Base-by-base conservation (phyloP, 2,329 filamentous ascomycete genomes). In the Neonectria magnoliae region DNA sequence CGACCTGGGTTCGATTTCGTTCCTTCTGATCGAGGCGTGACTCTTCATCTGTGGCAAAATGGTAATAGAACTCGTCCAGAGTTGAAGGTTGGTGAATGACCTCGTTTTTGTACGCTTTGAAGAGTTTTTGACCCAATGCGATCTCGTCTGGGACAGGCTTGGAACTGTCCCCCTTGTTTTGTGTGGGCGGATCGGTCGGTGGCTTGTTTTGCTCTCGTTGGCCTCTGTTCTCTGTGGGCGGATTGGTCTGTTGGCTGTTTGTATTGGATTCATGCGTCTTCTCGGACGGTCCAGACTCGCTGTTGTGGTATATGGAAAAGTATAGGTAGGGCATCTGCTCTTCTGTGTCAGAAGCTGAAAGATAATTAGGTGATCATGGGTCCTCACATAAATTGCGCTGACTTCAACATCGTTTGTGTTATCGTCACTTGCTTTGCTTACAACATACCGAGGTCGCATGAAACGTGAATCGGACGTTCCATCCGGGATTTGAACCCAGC, bases 31-130 rank as follows among this genome's bases (percentile, higher is more conserved):
- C 67, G 0, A 1, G 3, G 1, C 11, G 4, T 7, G 56, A 62
- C 2, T 53, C n/a, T 0, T 41, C 4, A 9, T 65, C 65, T 3
- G 5, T 22, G 6, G 50, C 55, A 38, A 67, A 69, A 2, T 69
- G 60, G 41, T 71, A 71, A 31, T 69, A 69, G 27, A 36, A 69
- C 52, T 71, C 67, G 31, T 71, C 68, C 0, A 71, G 58, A 1
- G 68, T 69, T 6, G 57, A 45, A 1, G 62, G 62, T 3, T 54
- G 59, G 22, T 71, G 68, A 14, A 69, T 60, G 36, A 58, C 60
- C 2, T 14, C n/a, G 1, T 60, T 5, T n/a, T 45, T 3, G 14
- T 67, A 65, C 4, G 52, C 53, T 2, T 64, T 16, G 0, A 64
- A 14, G 1, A 68, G 38, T 2, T 52, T 16, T 13, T 52, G 4